Conservation (phyloP, 2,329 filamentous ascomycete species). For the Harringtonia aguacate region DNA sequence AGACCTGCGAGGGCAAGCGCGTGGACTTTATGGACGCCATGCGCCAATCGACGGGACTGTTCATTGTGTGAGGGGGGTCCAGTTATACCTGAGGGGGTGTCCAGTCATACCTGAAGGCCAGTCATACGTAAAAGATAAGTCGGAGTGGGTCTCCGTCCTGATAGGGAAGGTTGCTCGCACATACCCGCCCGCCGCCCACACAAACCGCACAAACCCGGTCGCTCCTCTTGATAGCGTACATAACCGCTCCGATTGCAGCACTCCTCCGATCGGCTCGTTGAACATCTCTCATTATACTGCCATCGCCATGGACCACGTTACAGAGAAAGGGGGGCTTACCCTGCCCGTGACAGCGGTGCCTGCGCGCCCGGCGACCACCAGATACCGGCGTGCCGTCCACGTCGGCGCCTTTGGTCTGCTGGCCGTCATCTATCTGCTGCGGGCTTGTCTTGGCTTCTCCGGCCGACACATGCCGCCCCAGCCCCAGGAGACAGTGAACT, state of each 20-base stretch:
- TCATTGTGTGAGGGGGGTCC: constrained; percentile 1
- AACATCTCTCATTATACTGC: too few species aligned
- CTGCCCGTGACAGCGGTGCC: background rate
- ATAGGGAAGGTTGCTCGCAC: too few species aligned
- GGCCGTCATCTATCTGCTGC: background rate
- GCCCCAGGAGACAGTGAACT: background rate
- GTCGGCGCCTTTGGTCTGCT: background rate
- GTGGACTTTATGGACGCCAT: constrained; percentile 2
- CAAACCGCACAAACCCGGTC: too few species aligned
- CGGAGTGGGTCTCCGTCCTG: too few species aligned
- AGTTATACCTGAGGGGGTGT: background rate
- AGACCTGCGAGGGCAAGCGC: background rate
- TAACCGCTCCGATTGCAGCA: too few species aligned
- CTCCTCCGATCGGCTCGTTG: too few species aligned
- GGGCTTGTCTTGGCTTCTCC: background rate
- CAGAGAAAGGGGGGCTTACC: too few species aligned
- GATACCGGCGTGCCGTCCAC: background rate
- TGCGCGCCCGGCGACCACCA: background rate
- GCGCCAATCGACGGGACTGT: constrained; percentile 3
- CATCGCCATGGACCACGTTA: too few species aligned
- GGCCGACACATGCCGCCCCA: background rate
- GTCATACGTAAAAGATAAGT: too few species aligned
- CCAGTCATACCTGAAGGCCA: too few species aligned
- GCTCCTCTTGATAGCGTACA: too few species aligned
- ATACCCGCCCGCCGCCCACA: too few species aligned